Conservation (phyloP, 495 filamentous ascomycete genomes). For the Penicillium longicatenatum region DNA sequence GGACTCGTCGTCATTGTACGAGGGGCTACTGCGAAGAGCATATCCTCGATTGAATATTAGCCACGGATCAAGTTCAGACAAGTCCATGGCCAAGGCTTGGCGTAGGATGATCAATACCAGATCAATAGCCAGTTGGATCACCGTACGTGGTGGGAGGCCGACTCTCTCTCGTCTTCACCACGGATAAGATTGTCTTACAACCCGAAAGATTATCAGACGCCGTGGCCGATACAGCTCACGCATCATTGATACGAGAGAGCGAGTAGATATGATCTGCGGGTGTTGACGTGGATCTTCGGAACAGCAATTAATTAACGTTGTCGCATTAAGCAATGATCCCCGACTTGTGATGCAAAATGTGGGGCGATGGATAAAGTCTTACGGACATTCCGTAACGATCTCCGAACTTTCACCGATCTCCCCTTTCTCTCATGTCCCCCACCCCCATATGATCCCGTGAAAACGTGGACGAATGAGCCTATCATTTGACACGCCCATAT, state of each 20-base stretch:
- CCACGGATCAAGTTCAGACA: not conserved
- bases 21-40: too few relatives aligned
- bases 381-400: slow-evolving; percentile 3
- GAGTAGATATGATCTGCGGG: not conserved
- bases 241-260: not conserved
- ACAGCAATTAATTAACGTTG: too few relatives aligned
- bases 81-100: not conserved
- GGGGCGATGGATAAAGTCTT: not conserved
- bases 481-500: not conserved
- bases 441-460: not conserved
- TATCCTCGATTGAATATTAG: not conserved
- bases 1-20: not conserved
- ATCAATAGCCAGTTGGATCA: not conserved
- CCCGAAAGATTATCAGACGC: too few relatives aligned
- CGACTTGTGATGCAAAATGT: not conserved
- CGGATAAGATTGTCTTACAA: too few relatives aligned
- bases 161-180: too few relatives aligned
- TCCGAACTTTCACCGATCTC: not conserved
- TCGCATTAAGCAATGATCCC: not conserved
- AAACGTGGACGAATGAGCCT: not conserved
- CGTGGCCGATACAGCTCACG: not conserved
- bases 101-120: not conserved
- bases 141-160: not conserved
- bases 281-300: not conserved
- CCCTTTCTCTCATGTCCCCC: not conserved